Base-by-base conservation (phyloP, 257 asterid genomes). In the Cynanchum wilfordii region DNA sequence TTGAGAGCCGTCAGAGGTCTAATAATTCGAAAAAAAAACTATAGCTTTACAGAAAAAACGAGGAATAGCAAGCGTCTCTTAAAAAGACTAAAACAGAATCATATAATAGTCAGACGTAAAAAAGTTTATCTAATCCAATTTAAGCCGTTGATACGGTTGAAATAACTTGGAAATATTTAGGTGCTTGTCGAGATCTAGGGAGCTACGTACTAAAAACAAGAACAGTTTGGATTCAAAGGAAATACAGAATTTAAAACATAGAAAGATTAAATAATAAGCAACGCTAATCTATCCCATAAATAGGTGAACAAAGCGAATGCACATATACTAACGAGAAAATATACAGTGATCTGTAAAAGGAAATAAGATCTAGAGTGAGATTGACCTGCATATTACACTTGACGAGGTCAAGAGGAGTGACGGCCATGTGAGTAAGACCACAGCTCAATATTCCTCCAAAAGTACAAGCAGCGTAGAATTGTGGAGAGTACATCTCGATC, bases 371-470 rank as follows among this genome's bases (percentile, higher is more conserved):
- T 83, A 77, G 24, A 56, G 73, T 9, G 54, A 3, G 54, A 17
- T 27, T 12, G 27, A 90, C 98, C 96, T 92, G 98, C 98, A 92
- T 92, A 80, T 92, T 92, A 82, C 98, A 92, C 77, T 92, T 92
- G 93, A 90, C 98, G 56, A 92, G 94, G 81, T 92, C 98, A 27
- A 92, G 98, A 76, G 98, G 98, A 66, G 97, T 92, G 79, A 92
- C 98, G 63, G 98, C 69, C 97, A 79, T 92, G 79, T 92, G 98
- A 40, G 98, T 92, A 47, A 92, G 94, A 55, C 98, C 98, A 76
- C 98, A 92, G 83, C 98, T 92, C 74, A 92, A 85, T 29, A 92
- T 86, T 73, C 98, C 98, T 69, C 98, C 98, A 76, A 20, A 81
- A 0, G 98, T 90, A 75, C 97, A 92, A 36, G 97, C 98, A 27